Conservation (phyloP, 768 basidiomycete species). For the Podaxis pistillaris region DNA sequence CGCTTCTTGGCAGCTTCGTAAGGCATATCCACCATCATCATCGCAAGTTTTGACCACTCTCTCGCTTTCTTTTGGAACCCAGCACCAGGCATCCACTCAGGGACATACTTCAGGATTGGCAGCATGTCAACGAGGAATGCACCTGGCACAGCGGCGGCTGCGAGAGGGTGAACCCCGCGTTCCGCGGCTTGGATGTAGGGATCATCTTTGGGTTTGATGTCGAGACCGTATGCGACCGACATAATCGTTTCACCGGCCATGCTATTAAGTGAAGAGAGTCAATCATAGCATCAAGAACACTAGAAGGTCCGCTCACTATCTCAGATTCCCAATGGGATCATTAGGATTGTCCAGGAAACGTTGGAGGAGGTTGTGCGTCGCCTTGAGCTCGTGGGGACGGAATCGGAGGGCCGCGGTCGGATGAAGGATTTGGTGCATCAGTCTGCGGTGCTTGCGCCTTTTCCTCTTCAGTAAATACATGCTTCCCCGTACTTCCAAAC, state of each 20-base stretch:
- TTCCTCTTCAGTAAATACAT: background rate
- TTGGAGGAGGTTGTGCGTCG: slow-evolving; percentile 27
- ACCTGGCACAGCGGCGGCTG: slow-evolving; percentile 27
- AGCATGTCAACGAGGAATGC: slow-evolving; percentile 29
- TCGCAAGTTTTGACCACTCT: slow-evolving; percentile 33
- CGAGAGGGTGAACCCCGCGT: slow-evolving; percentile 20
- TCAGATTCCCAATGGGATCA: slow-evolving; percentile 6
- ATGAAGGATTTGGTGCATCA: slow-evolving; percentile 32
- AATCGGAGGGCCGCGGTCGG: slow-evolving; percentile 24
- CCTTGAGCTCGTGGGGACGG: slow-evolving; percentile 23
- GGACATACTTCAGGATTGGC: slow-evolving; percentile 28
- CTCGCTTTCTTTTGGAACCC: slow-evolving; percentile 36
- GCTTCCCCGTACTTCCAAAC: background rate
- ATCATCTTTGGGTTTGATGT: slow-evolving; percentile 28
- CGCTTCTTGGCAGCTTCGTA: slow-evolving; percentile 28
- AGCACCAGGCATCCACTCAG: slow-evolving; percentile 32
- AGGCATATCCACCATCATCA: slow-evolving; percentile 33
- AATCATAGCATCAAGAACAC: background rate
- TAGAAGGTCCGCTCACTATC: background rate
- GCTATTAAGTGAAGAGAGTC: slow-evolving; percentile 20
- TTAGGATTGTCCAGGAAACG: slow-evolving; percentile 26
- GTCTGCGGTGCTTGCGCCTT: slow-evolving; percentile 32
- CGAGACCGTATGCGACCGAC: slow-evolving; percentile 35
- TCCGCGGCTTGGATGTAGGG: slow-evolving; percentile 29
- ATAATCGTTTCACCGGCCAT: slow-evolving; percentile 31